Conservation (phyloP, 2,329 filamentous ascomycete species). For the Diaporthe longicolla region DNA sequence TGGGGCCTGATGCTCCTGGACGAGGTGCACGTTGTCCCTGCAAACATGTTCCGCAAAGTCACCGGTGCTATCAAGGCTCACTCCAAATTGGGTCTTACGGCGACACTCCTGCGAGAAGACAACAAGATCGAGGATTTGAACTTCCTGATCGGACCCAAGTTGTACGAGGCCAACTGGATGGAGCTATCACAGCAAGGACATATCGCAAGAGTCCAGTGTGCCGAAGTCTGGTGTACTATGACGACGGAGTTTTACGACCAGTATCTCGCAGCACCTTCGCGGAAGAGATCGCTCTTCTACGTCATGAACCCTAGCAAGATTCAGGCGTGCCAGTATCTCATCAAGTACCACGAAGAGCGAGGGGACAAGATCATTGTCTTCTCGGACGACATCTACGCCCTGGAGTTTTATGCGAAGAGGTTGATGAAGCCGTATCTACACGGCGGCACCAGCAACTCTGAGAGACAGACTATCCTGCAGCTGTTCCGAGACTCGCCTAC, state of each 20-base stretch:
- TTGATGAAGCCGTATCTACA: slow-evolving; percentile 92
- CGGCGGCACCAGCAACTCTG: slow-evolving; percentile 86
- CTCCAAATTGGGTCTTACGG: slow-evolving; percentile 93
- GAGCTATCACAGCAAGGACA: slow-evolving; percentile 96
- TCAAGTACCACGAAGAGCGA: slow-evolving; percentile 94
- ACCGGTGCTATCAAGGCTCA: slow-evolving; percentile 95
- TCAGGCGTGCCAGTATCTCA: slow-evolving; percentile 97
- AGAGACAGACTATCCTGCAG: slow-evolving; percentile 88
- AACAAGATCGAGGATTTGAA: slow-evolving; percentile 99
- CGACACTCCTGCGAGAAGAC: slow-evolving; percentile 93
- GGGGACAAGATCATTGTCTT: slow-evolving; percentile 99
- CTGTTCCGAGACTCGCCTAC: slow-evolving; percentile 95
- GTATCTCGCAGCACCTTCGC: slow-evolving; percentile 79
- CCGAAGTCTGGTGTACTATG: slow-evolving; percentile 99
- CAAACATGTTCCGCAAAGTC: slow-evolving; percentile 95
- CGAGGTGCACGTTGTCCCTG: slow-evolving; percentile 97
- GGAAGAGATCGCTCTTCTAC: slow-evolving; percentile 73
- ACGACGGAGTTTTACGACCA: slow-evolving; percentile 98
- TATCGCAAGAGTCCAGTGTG: slow-evolving; percentile 97
- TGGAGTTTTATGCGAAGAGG: slow-evolving; percentile 87
- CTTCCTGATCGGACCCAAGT: slow-evolving; percentile 95
- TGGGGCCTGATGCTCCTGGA: slow-evolving; percentile 98
- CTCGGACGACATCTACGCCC: slow-evolving; percentile 95
- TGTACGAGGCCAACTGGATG: slow-evolving; percentile 99
- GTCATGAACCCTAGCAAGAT: slow-evolving; percentile 99